These are phyloP conservation scores for Luffa acutangula DNA, from an alignment of 306 rosid genomes.

Conservation along the genomic window DNA sequence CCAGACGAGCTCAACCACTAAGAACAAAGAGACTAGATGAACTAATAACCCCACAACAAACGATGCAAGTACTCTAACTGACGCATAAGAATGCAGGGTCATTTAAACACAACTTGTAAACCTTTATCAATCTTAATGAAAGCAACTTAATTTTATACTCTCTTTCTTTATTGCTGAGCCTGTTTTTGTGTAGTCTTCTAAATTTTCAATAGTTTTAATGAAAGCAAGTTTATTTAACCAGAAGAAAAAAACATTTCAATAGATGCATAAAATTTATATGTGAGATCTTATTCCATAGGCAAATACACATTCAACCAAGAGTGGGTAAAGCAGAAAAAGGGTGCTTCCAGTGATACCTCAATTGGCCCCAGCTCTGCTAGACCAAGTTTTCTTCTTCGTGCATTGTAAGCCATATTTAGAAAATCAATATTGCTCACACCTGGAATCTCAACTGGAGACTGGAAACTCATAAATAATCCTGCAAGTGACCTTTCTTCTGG, in stretches of 20 bases:
- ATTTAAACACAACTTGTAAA: not conserved
- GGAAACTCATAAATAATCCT: constrained; percentile 94
- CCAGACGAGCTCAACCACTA: too few relatives aligned
- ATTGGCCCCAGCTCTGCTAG: constrained; percentile 78
- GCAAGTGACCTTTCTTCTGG: constrained; percentile 79
- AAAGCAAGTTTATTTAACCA: not conserved
- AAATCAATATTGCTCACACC: constrained; percentile 85
- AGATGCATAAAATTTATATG: not conserved
- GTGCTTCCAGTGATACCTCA: constrained; percentile 33
- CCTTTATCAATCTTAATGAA: not conserved
- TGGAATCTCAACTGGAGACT: constrained; percentile 80
- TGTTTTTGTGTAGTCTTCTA: not conserved
- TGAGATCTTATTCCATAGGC: not conserved
- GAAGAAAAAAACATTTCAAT: not conserved
- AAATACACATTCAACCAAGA: not conserved
- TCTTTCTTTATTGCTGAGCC: not conserved
- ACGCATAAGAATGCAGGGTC: not conserved
- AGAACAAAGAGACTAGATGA: too few relatives aligned
- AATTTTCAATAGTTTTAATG: not conserved
- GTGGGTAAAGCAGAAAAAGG: not conserved
- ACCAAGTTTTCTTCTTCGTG: constrained; percentile 66
- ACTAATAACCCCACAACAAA: too few relatives aligned
- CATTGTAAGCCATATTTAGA: constrained; percentile 87
- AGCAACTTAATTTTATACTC: not conserved
- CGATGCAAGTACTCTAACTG: too few relatives aligned